phyloP scores from a whole-genome alignment of 306 rosid species.

The Prunus mongolica region DNA sequence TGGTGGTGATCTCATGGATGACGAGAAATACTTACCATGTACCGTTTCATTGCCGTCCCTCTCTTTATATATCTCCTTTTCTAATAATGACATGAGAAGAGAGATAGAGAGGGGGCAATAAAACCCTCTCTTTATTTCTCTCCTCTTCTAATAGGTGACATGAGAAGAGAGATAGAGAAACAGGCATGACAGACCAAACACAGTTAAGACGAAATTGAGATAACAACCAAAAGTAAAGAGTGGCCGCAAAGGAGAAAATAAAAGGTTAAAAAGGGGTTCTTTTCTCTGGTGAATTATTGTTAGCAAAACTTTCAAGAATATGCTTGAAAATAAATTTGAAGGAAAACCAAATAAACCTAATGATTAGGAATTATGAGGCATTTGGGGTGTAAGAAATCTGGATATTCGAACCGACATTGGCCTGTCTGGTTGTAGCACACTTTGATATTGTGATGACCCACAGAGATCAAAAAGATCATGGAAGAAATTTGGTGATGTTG shows the following conservation, averaged over 20 bases:
- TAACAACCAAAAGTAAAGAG: background rate
- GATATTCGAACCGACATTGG: background rate
- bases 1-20: background rate
- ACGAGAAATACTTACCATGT: too few species aligned
- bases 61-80: too few species aligned
- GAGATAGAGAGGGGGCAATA: too few species aligned
- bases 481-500: background rate
- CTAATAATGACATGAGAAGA: too few species aligned
- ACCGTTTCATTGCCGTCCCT: too few species aligned
- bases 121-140: too few species aligned
- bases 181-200: background rate
- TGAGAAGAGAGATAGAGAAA: too few species aligned
- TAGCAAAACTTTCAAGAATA: background rate
- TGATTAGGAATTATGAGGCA: background rate
- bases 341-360: background rate
- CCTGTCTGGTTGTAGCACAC: slow-evolving; percentile 6
- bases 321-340: background rate
- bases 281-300: background rate
- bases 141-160: too few species aligned
- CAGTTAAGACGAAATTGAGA: background rate
- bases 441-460: background rate
- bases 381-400: background rate
- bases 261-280: background rate
- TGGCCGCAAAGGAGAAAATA: background rate
- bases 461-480: background rate